phyloP scores from a whole-genome alignment of 2,329 filamentous ascomycete genomes.

The Stylonectria norvegica region DNA sequence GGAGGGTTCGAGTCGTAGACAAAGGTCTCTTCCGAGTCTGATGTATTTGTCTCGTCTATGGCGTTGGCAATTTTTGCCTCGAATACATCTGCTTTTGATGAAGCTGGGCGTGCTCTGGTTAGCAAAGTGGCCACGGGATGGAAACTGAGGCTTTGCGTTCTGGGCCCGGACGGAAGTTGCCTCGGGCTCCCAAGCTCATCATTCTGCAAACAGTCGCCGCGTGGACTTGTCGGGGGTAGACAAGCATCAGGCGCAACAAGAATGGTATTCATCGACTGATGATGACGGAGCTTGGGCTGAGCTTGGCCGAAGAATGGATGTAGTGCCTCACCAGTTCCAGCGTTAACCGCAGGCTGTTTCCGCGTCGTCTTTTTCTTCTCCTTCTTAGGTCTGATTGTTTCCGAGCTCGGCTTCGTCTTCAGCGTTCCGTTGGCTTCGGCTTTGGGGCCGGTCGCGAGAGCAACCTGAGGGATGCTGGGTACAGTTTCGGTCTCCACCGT shows the following conservation, averaged over 20 bases:
- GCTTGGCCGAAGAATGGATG: constrained; percentile 8
- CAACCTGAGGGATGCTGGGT: constrained; percentile 80
- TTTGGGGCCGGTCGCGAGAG: constrained; percentile 63
- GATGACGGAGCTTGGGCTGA: not conserved
- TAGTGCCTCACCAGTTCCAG: constrained; percentile 60
- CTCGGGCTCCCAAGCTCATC: not conserved
- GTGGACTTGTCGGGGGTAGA: not conserved
- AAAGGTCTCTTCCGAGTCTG: constrained; percentile 96
- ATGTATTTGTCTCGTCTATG: constrained; percentile 92
- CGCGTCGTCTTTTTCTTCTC: constrained; percentile 78
- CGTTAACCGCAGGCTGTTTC: constrained; percentile 68
- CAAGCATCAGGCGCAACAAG: not conserved
- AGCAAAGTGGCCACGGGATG: constrained; percentile 36
- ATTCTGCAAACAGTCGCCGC: not conserved
- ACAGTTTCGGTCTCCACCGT: constrained; percentile 98
- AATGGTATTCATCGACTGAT: not conserved
- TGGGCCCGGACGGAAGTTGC: constrained; percentile 4
- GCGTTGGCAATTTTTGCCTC: constrained; percentile 95
- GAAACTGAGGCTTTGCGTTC: constrained; percentile 33
- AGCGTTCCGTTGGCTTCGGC: constrained; percentile 68
- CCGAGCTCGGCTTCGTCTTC: constrained; percentile 83
- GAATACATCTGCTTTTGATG: constrained; percentile 96
- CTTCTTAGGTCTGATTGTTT: constrained; percentile 92
- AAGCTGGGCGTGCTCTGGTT: constrained; percentile 51
- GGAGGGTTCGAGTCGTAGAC: constrained; percentile 98